A percentile compares a stretch with the other conserved stretches of the same genome.
Conservation (phyloP, 176 grass and related monocot species). For the Dactylis glomerata region DNA sequence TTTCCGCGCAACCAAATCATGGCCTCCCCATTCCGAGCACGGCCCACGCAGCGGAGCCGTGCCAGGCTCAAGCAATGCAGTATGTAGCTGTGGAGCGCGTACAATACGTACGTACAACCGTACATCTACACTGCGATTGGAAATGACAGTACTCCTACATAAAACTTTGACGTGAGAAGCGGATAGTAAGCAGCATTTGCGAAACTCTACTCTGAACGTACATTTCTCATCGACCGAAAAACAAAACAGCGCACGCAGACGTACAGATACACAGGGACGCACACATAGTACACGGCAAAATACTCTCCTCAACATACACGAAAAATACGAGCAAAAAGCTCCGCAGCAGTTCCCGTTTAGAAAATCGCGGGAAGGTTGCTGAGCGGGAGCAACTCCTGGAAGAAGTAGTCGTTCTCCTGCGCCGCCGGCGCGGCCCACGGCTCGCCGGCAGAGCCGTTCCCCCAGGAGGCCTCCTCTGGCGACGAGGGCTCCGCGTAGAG, state of each 20-base stretch:
- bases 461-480: conserved; percentile 3
- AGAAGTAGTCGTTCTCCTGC: conserved; percentile 86
- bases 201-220: conserved; percentile 36
- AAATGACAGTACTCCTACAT: not conserved
- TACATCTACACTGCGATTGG: not conserved
- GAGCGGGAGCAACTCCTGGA: conserved; percentile 83
- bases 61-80: not conserved
- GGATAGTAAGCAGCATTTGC: not conserved
- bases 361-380: conserved; percentile 78
- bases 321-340: not conserved
- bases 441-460: conserved; percentile 18
- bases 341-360: conserved; percentile 23
- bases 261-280: not conserved
- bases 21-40: conserved; percentile 32
- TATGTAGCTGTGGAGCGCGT: not conserved
- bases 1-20: conserved; percentile 37
- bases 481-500: conserved; percentile 67
- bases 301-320: not conserved
- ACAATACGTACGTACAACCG: too few relatives aligned
- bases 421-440: conserved; percentile 32
- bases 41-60: conserved; percentile 18
- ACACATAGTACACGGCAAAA: not conserved
- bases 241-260: not conserved
- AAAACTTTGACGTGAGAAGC: not conserved
- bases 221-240: conserved; percentile 29